phyloP scores from a whole-genome alignment of 1,284 basidiomycete species.

The Trametes versicolor region DNA sequence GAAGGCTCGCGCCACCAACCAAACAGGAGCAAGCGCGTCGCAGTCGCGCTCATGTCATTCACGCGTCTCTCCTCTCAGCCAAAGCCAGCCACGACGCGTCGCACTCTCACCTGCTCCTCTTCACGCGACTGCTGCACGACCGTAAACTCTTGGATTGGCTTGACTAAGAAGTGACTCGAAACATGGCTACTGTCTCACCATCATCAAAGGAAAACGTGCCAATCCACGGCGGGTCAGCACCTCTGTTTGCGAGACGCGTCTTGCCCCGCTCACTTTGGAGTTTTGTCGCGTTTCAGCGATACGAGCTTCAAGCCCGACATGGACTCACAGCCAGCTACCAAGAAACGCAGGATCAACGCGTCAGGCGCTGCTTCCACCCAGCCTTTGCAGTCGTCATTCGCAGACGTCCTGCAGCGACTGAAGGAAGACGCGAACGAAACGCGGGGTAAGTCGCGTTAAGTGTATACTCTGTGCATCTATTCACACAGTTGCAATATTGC shows the following conservation, averaged over 20 bases:
- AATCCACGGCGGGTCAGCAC: slow-evolving; percentile 36
- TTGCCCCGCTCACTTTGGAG: slow-evolving; percentile 6
- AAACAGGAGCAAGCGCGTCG: slow-evolving; percentile 44
- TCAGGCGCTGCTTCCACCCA: slow-evolving; percentile 49
- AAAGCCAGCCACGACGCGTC: slow-evolving; percentile 21
- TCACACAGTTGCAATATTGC: neutral
- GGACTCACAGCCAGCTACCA: slow-evolving; percentile 56
- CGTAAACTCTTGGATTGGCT: neutral
- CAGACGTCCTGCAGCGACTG: slow-evolving; percentile 80
- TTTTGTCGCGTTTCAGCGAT: slow-evolving; percentile 21
- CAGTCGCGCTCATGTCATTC: slow-evolving; percentile 11
- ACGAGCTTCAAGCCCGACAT: slow-evolving; percentile 37
- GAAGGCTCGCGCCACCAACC: slow-evolving; percentile 27
- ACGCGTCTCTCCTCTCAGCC: slow-evolving; percentile 21
- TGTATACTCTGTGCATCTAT: neutral
- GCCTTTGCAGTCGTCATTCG: slow-evolving; percentile 64
- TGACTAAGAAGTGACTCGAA: too few relatives aligned
- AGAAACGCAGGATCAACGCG: slow-evolving; percentile 66
- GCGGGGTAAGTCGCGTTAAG: slow-evolving; percentile 44
- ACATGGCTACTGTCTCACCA: slow-evolving; percentile 33
- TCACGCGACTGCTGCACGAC: neutral
- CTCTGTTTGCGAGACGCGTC: slow-evolving; percentile 8
- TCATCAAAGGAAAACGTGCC: slow-evolving; percentile 45
- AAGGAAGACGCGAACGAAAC: slow-evolving; percentile 71
- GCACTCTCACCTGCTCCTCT: slow-evolving; percentile 11